Evolutionary conservation across 2,329 filamentous ascomycete species (phyloP), one percentile per base, ranked within the genome.

Genomic region (Colletotrichum neosansevieriae): DNA sequence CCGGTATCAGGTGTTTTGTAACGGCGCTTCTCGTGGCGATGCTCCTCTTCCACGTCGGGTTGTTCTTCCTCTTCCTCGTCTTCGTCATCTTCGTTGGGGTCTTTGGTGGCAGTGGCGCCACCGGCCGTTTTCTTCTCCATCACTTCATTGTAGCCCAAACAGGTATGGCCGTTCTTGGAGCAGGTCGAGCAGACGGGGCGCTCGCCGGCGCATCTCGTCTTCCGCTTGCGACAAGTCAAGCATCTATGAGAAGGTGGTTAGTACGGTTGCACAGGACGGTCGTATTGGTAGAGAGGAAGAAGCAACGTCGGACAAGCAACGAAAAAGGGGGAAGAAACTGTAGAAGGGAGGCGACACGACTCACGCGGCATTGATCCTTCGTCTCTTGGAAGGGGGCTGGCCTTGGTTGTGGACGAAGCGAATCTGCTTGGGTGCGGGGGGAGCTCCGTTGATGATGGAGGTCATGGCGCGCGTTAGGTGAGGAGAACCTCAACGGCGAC

Each of bases 331-430:
- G 40, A 58, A 38, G 42, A 34, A 5, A 40, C 6, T n/a, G 11
- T 32, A 11, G 32, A 32, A 50, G 24, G 13, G 36, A 66, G 44
- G 58, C 56, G 49, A 38, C 47, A 63, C 21, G 61, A 86, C 89
- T 79, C 85, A 92, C 88, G 92, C 92, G 75, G 92, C 91, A 80
- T 91, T 93, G 75, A 95, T 92, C 74, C 92, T 86, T 76, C 92
- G 87, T 74, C 92, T 85, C 80, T 94, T 95, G 29, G 91, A 91
- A 70, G 92, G 92, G 56, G 92, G 92, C 72, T 93, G 91, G 70
- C 92, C 92, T 80, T 94, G 91, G 75, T 91, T 94, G 72, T 93
- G 92, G 73, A 95, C 92, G 78, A 94, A 95, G 73, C 92, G 91
- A 73, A 93, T 92, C 77, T 87, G 85, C 78, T 87, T 89, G 64